Evolutionary conservation across 2,329 filamentous ascomycete species (phyloP), one percentile per base, ranked within the genome.

Genomic region (Pseudogymnoascus verrucosus): DNA sequence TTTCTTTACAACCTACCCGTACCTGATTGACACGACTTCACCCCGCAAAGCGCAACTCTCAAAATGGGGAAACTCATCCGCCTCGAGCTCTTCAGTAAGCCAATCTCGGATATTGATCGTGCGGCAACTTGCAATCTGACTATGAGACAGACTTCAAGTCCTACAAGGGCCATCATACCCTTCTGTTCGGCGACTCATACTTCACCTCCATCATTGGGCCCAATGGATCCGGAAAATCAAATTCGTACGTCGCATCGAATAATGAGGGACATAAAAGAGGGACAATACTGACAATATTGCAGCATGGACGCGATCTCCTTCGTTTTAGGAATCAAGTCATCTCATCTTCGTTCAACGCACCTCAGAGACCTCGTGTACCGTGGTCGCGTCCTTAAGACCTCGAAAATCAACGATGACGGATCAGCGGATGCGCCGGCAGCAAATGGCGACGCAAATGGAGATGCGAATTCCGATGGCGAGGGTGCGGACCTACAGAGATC

Each of bases 231-330:
- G 95, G 95, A 68, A 99, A 99, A 78, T 99, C 95, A 19, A 99
- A 99, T 76, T 96, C 93, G 90, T 93, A 78, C 74, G 40, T 59
- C 26, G 31, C 63, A 68, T 54, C 67, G 40, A 14, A 54, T 44
- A 54, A 19, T 23, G 28, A 8, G 14, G 10, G 37, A 34, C 16
- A 39, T 8, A 16, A 54, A 37, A 57, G 57, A 42, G 28, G 57
- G 23, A 37, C 26, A 65, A 64, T 57, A 67, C 71, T 73, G 62
- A 75, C 66, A 21, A 42, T n/a, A 3, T 11, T 68, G 21, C 72
- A 96, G 91, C 65, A 99, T 99, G 95, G 95, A 99, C 76, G 95
- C 95, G 70, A 99, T 99, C 70, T 99, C 95, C 69, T 99, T 99
- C 77, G 95, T 99, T 65, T 85, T 99, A 64, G 95, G 95, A 68